Percentiles rank a stretch among this genome's conserved stretches.
Conservation (phyloP, 371 early-diverging fungal species). For the Actinomortierella ambigua region DNA sequence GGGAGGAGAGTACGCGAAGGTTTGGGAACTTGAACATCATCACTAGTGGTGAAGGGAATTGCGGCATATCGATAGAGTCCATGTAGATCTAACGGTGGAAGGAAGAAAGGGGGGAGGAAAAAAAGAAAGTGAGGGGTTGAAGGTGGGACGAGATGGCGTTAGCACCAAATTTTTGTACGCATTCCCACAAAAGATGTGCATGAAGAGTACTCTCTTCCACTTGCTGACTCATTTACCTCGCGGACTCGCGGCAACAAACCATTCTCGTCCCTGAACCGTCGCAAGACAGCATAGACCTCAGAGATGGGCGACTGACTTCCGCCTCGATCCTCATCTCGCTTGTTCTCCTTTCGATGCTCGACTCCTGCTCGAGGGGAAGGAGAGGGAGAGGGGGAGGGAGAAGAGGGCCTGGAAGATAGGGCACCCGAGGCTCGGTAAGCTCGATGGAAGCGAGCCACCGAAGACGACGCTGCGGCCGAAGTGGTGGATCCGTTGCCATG, state of each 20-base stretch:
- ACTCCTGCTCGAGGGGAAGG: not conserved
- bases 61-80: constrained; percentile 31
- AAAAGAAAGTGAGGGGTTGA: too few relatives aligned
- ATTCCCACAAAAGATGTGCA: not conserved
- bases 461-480: not conserved
- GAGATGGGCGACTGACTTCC: constrained; percentile 29
- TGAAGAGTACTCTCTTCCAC: not conserved
- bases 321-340: constrained; percentile 40
- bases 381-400: not conserved
- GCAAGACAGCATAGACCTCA: constrained; percentile 36
- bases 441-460: not conserved
- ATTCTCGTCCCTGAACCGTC: constrained; percentile 36
- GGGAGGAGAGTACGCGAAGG: constrained; percentile 27
- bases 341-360: constrained; percentile 25
- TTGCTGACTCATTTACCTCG: constrained; percentile 23
- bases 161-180: too few relatives aligned
- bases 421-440: not conserved
- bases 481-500: not conserved
- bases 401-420: not conserved
- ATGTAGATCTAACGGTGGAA: constrained; percentile 21
- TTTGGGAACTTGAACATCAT: constrained; percentile 43
- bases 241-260: constrained; percentile 27
- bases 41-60: constrained; percentile 35
- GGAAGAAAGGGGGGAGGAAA: not conserved
- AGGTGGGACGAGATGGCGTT: too few relatives aligned